Percentiles rank a stretch among this genome's conserved stretches.
Evolutionary conservation across 345 rosid species (phyloP).

Genomic region (Eucalyptus melliodora): DNA sequence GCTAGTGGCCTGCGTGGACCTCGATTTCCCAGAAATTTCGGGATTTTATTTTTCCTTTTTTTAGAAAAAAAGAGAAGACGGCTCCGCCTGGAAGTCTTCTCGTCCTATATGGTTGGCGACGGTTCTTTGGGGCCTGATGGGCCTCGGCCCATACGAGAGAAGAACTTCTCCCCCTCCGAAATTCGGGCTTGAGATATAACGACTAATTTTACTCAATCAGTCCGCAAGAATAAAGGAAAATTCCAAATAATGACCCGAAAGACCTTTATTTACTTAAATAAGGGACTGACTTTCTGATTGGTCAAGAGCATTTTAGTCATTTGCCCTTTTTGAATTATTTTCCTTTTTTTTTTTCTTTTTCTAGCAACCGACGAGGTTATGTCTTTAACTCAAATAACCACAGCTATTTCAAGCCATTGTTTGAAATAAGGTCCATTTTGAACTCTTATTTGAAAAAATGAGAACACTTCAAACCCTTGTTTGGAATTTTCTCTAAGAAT

Average conservation of each 20-base stretch:
- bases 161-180: background rate
- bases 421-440: too few relatives aligned
- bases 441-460: fast-evolving
- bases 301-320: too few relatives aligned
- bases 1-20: background rate
- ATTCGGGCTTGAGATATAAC: background rate
- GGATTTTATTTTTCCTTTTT: background rate
- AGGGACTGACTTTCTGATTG: fast-evolving
- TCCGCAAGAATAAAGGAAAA: too few relatives aligned
- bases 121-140: background rate
- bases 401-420: fast-evolving
- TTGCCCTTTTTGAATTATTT: fast-evolving
- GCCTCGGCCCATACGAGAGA: background rate
- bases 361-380: fast-evolving
- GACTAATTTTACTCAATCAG: background rate
- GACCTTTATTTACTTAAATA: fast-evolving
- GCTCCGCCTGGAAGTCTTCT: background rate
- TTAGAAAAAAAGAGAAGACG: background rate
- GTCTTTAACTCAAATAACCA: too few relatives aligned
- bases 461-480: fast-evolving
- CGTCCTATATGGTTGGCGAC: background rate
- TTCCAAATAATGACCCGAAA: too few relatives aligned
- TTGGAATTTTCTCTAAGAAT: too few relatives aligned
- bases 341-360: too few relatives aligned
- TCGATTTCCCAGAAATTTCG: background rate